Evolutionary conservation across 345 rosid genomes (phyloP), one percentile per base, ranked within the genome.

Genomic region (Gossypium rotundifolium): DNA sequence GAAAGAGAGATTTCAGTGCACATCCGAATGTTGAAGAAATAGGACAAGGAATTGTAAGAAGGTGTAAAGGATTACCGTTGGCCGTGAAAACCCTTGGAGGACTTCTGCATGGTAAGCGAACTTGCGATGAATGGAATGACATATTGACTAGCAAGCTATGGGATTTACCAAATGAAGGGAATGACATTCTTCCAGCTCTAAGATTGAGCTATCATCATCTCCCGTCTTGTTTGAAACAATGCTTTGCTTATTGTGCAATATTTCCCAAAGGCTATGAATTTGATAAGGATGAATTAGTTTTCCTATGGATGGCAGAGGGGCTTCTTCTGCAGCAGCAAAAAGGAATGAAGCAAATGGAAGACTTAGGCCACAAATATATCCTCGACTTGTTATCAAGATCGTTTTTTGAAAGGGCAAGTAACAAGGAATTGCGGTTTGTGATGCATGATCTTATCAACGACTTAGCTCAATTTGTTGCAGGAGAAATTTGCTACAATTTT

Each of bases 271-370:
- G 59, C 44, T 22, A 33, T 52, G 65, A 46, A 11, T 60, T 75
- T 10, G 71, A 78, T 11, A 61, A 70, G 44, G 55, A 69, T 0
- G 69, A 59, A 13, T 17, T 82, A 2, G 60, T 82, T 53, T 48
- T 58, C 10, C 33, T 82, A 0, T 82, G 83, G 85, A 82, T 76
- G 76, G 82, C 85, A n/a, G 78, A 82, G 55, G 83, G 80, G 2
- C 69, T 76, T 23, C 8, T 81, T 0, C 38, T n/a, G 18, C 69
- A 33, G 12, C 57, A 62, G 11, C 48, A 7, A 0, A 7, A 62
- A 9, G 72, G 25, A 12, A 49, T 12, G 4, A 9, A 25, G 23
- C 22, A 55, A 1, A 29, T 75, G 63, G 82, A 78, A 38, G 82
- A 71, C 3, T 40, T 16, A 0, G 82, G 79, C n/a, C 8, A 60